A percentile compares a stretch with the other conserved stretches of the same genome.
Conservation (phyloP, 2,329 filamentous ascomycete species). For the Aspergillus floridensis region DNA sequence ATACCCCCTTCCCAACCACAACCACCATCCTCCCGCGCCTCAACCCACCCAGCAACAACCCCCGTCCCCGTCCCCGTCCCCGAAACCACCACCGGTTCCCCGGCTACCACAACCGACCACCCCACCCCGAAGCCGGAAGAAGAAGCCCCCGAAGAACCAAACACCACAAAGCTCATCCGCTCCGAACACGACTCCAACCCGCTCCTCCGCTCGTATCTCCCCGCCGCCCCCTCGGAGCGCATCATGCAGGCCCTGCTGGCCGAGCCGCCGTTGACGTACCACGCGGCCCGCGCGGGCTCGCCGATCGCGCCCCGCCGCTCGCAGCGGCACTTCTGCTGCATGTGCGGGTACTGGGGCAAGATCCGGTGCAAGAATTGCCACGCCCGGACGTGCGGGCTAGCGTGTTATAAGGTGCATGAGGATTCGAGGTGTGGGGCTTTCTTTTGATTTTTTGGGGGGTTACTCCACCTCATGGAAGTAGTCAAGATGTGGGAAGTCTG, state of each 20-base stretch:
- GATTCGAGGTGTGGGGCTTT: constrained; percentile 47
- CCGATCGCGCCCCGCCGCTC: constrained; percentile 29
- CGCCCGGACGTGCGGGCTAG: constrained; percentile 47
- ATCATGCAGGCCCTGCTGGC: constrained; percentile 46
- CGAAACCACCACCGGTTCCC: constrained; percentile 2
- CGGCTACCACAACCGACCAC: neutral
- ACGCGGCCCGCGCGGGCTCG: constrained; percentile 43
- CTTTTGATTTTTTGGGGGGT: constrained; percentile 22
- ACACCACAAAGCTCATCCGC: constrained; percentile 25
- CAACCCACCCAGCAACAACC: neutral
- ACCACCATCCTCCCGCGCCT: neutral
- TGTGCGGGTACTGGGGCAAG: constrained; percentile 53
- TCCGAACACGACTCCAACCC: constrained; percentile 42
- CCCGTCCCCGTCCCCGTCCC: neutral
- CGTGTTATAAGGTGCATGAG: constrained; percentile 49
- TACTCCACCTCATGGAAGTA: too few species aligned
- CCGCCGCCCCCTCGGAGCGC: constrained; percentile 43
- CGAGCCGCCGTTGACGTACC: constrained; percentile 49
- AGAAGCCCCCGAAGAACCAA: constrained; percentile 14
- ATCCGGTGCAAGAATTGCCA: constrained; percentile 49
- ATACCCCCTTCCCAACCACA: neutral
- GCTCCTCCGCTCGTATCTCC: constrained; percentile 43
- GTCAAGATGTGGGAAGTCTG: too few species aligned
- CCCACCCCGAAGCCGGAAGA: constrained; percentile 1
- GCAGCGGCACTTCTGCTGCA: constrained; percentile 45